phyloP scores from a whole-genome alignment of 2,329 filamentous ascomycete species.

The Fusarium fujikuroi region DNA sequence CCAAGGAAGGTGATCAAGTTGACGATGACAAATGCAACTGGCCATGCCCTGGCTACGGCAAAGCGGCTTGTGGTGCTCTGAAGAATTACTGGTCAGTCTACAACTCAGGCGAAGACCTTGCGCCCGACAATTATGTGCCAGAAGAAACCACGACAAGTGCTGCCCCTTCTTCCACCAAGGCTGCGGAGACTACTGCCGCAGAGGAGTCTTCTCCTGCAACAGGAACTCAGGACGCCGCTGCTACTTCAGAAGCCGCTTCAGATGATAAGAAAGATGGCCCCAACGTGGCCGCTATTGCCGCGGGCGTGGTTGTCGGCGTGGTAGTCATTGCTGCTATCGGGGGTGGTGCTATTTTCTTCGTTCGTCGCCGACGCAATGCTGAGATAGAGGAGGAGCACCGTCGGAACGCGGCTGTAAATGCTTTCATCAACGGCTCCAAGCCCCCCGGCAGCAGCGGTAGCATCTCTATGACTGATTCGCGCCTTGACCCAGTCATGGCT shows the following conservation, averaged over 20 bases:
- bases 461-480: constrained; percentile 80
- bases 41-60: too few species aligned
- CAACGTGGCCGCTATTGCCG: constrained; percentile 87
- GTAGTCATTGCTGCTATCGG: constrained; percentile 73
- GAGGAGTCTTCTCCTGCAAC: background rate
- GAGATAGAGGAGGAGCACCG: constrained; percentile 87
- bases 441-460: constrained; percentile 71
- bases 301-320: constrained; percentile 87
- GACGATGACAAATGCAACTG: too few species aligned
- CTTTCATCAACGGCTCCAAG: constrained; percentile 75
- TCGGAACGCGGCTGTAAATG: constrained; percentile 80
- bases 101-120: constrained; percentile 61
- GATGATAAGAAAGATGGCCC: constrained; percentile 52
- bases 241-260: background rate
- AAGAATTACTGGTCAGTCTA: constrained; percentile 55
- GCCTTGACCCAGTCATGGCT: constrained; percentile 87
- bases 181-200: constrained; percentile 35
- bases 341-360: constrained; percentile 77
- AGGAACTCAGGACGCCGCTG: constrained; percentile 25
- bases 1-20: too few species aligned
- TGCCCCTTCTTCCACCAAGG: constrained; percentile 43
- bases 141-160: constrained; percentile 23
- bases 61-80: too few species aligned
- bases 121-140: constrained; percentile 43
- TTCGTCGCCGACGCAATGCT: constrained; percentile 79